Percentiles rank a stretch among this genome's conserved stretches.
These are phyloP conservation scores for Boletus rex-veris DNA, from an alignment of 768 basidiomycete species.

Conservation along the genomic window DNA sequence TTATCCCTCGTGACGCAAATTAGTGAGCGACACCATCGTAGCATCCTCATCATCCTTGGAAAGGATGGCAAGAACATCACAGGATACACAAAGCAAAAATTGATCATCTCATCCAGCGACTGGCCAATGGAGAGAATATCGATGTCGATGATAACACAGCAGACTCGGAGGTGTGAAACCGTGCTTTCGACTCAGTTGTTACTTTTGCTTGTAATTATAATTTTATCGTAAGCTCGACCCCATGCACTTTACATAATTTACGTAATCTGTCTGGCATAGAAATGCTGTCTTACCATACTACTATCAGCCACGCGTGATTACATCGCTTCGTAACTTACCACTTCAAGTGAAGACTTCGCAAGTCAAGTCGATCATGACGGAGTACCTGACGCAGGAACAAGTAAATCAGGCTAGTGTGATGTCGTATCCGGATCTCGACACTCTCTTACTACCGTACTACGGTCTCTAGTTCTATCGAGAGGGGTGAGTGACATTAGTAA, in stretches of 20 bases:
- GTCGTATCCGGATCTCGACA: background rate
- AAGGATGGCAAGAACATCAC: constrained; percentile 92
- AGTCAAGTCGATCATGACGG: constrained; percentile 7
- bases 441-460: background rate
- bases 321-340: too few relatives aligned
- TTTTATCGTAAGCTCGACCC: constrained; percentile 12
- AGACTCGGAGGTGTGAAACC: constrained; percentile 27
- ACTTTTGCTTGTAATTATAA: constrained; percentile 2
- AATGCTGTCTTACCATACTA: too few relatives aligned
- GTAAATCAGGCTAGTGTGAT: constrained; percentile 47
- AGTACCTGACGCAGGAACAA: constrained; percentile 55
- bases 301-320: too few relatives aligned
- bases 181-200: background rate
- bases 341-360: background rate
- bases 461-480: constrained; percentile 50
- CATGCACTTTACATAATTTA: constrained; percentile 3
- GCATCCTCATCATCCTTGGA: constrained; percentile 91
- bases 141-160: constrained; percentile 31
- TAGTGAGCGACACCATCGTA: constrained; percentile 28
- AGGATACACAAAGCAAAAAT: constrained; percentile 85
- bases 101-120: constrained; percentile 67
- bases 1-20: background rate
- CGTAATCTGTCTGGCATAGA: too few relatives aligned
- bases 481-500: constrained; percentile 40
- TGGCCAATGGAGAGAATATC: constrained; percentile 55